These are phyloP conservation scores for Sporobolomyces roseus DNA, from an alignment of 768 basidiomycete species.

Conservation along the genomic window DNA sequence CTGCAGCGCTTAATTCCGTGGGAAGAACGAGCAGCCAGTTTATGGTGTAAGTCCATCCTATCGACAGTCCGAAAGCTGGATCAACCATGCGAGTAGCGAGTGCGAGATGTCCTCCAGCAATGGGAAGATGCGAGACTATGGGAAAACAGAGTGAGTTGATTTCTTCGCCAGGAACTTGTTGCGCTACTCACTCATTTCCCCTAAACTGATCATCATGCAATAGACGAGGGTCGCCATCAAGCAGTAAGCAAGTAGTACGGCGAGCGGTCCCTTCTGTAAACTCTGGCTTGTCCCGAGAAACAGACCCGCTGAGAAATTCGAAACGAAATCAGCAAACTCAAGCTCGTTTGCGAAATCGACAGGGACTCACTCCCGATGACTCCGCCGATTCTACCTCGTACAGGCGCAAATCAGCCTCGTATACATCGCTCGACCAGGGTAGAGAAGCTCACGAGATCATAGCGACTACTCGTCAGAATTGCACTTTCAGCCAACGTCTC, in stretches of 20 bases:
- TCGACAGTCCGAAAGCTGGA: constrained; percentile 37
- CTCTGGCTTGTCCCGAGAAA: constrained; percentile 22
- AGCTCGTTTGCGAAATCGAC: too few relatives aligned
- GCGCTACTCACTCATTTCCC: too few relatives aligned
- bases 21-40: constrained; percentile 58
- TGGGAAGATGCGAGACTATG: constrained; percentile 25
- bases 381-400: neutral
- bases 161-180: too few relatives aligned
- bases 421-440: too few relatives aligned
- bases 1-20: constrained; percentile 69
- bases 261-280: constrained; percentile 20
- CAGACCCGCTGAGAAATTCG: neutral
- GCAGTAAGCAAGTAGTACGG: constrained; percentile 8
- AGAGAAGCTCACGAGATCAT: constrained; percentile 14
- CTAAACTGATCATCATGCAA: constrained; percentile 20
- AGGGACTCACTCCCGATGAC: constrained; percentile 9
- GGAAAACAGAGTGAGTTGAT: too few relatives aligned
- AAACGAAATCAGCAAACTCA: neutral
- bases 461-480: neutral
- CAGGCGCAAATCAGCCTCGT: neutral
- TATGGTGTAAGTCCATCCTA: constrained; percentile 52
- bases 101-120: constrained; percentile 41
- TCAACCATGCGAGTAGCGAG: constrained; percentile 39
- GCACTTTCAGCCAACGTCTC: neutral
- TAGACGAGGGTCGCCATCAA: constrained; percentile 24